Evolutionary conservation across 2,329 filamentous ascomycete species (phyloP), one percentile per base, ranked within the genome.

Genomic region (Phaeophleospora eucalypticola): DNA sequence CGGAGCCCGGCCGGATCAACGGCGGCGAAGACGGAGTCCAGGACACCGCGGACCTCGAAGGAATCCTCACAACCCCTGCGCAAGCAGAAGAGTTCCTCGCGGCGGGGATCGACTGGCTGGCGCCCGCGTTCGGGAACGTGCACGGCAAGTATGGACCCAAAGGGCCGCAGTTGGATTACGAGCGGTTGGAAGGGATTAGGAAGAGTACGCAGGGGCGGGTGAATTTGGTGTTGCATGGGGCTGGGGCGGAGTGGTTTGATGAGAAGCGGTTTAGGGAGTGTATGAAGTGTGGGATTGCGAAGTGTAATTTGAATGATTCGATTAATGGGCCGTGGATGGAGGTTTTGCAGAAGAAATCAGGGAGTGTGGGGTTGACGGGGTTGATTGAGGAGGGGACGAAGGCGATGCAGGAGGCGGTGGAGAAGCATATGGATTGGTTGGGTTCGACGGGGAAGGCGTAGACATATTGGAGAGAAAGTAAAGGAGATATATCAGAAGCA

Each of bases 281-380:
- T 54, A 77, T 81, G 51, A 58, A 61, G 16, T 67, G 67, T n/a
- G 77, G 78, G 0, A 69, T 76, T 14, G 66, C 71, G 19, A 80
- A 80, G 60, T 64, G 80, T 49, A 82, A 81, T 49, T 75, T 81
- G 3, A 81, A 82, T 51, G 75, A 74, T 59, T 52, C 73, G 32
- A 68, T 78, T 12, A 61, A 74, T 14, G 69, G 75, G 43, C 68
- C 58, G 32, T 60, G 60, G 37, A 47, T 51, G 27, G 48, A 56
- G 17, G 47, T 55, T 36, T 29, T 57, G 19, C 51, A 58, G 34
- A 53, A 49, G 43, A 52, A 54, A 34, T 49, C 56, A 6, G 48
- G 36, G 4, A 58, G 50, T 15, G 45, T 57, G 41, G 47, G 50
- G 6, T 54, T 63, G 20, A 66, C 62, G 10, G 52, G 53, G 24